Base-by-base conservation (phyloP, 1,284 basidiomycete species). In the Trametes pubescens region DNA sequence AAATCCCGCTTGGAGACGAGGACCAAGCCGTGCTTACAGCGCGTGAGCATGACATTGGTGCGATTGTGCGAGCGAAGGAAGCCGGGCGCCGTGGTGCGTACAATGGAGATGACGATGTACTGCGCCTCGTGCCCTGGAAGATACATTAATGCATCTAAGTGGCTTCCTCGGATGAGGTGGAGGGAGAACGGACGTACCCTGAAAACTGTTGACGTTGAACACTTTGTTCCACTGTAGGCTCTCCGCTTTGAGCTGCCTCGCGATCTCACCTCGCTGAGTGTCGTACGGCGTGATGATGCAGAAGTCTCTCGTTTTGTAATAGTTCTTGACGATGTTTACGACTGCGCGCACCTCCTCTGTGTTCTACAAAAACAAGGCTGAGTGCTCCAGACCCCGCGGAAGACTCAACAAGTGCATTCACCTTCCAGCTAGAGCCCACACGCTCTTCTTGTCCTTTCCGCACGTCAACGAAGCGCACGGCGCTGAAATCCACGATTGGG, bases 281-380 rank as follows among this genome's bases (percentile, higher is more conserved):
- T 89, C 88, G 81, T 91, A 92, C 0, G 89, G 89, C 8, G 88
- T 92, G 52, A 92, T 87, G 56, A 92, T 83, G 46, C 82, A 82
- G 71, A 81, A 91, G 0, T 76, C 72, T 34, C 14, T 26, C 65
- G n/a, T 2, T 34, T 26, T 7, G 47, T 68, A 64, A 67, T 82
- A 81, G 10, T 73, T 61, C 38, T 71, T 74, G 10, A 82, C 78
- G 13, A 84, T 74, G 49, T 80, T 69, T 0, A 77, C 74, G 7
- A 84, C 73, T 0, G 73, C 73, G n/a, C 76, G 66, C 0, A 77
- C 74, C 70, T 86, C 84, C 58, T 71, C 72, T 2, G 24, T 34
- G 63, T 86, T 86, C 84, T 86, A 6, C 22, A 22, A 51, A 21
- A 40, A 11, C 47, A 26, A 6, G 11, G 24, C 8, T 34, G 13